These are phyloP conservation scores for Citrullus colocynthis DNA, from an alignment of 306 rosid genomes.

Conservation along the genomic window DNA sequence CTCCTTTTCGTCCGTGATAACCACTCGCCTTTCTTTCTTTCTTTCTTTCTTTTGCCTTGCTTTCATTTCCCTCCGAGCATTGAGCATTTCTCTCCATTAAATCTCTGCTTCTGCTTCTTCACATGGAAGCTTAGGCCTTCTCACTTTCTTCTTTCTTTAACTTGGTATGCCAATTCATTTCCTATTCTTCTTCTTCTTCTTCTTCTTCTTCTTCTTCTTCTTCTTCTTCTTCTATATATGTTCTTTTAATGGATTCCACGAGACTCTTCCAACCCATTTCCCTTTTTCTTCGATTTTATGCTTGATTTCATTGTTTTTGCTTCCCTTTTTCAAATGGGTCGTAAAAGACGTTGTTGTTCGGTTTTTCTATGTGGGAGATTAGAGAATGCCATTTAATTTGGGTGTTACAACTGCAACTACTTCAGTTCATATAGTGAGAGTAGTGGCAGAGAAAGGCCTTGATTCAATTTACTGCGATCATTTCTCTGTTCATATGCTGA, in stretches of 20 bases:
- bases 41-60: neutral
- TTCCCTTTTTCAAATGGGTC: conserved; percentile 1
- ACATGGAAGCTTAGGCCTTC: neutral
- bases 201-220: too few species aligned
- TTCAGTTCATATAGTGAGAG: neutral
- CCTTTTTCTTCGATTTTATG: neutral
- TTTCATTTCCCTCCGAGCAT: neutral
- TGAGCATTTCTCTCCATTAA: neutral
- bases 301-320: neutral
- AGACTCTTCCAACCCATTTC: neutral
- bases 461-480: neutral
- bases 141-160: neutral
- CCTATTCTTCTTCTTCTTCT: neutral
- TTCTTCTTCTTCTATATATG: too few species aligned
- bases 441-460: neutral
- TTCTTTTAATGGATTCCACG: neutral
- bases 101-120: neutral
- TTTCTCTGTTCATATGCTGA: neutral
- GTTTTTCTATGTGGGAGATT: neutral
- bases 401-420: neutral
- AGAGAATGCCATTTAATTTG: neutral
- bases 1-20: conserved; percentile 10
- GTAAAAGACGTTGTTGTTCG: neutral
- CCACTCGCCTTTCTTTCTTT: neutral
- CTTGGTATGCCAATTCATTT: neutral